Evolutionary conservation across 2,329 filamentous ascomycete genomes (phyloP).

Genomic region (Didymella pinodella): DNA sequence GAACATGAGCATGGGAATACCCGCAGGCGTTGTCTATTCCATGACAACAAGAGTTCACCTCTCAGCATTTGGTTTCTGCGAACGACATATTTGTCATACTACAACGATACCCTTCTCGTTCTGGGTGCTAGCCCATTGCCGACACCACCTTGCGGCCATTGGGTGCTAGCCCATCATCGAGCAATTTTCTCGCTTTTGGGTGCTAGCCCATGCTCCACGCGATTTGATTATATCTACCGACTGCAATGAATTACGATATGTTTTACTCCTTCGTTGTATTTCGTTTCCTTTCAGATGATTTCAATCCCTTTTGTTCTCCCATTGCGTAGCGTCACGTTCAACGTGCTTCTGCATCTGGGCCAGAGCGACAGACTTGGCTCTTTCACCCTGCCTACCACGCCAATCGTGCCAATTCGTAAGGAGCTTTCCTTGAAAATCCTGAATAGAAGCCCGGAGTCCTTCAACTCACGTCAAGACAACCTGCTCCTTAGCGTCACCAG

Average conservation of each 20-base stretch:
- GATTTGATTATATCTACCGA: not conserved
- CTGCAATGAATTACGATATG: not conserved
- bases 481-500: not conserved
- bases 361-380: slow-evolving; percentile 2
- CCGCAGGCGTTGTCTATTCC: not conserved
- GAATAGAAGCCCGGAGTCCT: not conserved
- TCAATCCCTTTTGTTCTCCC: not conserved
- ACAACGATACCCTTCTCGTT: not conserved
- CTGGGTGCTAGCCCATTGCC: not conserved
- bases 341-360: not conserved
- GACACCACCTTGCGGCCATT: not conserved
- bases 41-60: not conserved
- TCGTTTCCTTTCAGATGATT: too few relatives aligned
- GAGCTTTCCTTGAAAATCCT: not conserved
- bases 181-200: not conserved
- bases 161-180: not conserved
- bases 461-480: not conserved
- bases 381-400: slow-evolving; percentile 3
- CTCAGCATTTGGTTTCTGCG: not conserved
- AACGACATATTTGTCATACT: not conserved
- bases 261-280: not conserved
- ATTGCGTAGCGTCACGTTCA: not conserved
- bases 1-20: not conserved
- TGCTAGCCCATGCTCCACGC: not conserved
- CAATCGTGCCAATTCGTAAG: not conserved